Percentiles rank a stretch among this genome's conserved stretches.
phyloP scores from a whole-genome alignment of 148 eudicot genomes.

The Spergularia bocconei region DNA sequence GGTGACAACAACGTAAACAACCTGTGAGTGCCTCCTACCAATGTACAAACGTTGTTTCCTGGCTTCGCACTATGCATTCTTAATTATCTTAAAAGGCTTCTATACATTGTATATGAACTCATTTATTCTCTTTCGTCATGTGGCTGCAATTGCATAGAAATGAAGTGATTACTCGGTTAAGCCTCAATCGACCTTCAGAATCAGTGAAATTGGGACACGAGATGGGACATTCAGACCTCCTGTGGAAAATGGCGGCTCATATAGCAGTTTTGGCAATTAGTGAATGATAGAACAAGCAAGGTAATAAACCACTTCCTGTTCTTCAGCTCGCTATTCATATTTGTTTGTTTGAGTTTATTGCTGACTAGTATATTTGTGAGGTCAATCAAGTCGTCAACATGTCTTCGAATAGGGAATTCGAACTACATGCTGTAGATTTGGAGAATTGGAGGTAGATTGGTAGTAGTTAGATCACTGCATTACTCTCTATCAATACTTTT shows the following conservation, averaged over 20 bases:
- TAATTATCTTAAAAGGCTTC: too few species aligned
- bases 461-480: not conserved
- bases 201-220: slow-evolving; percentile 42
- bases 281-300: slow-evolving; percentile 22
- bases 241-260: slow-evolving; percentile 18
- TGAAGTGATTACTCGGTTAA: slow-evolving; percentile 43
- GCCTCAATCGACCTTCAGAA: slow-evolving; percentile 43
- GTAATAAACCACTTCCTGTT: slow-evolving; percentile 17
- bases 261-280: slow-evolving; percentile 35
- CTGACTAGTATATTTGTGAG: slow-evolving; percentile 3
- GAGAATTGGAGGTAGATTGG: not conserved
- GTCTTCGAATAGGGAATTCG: not conserved
- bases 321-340: not conserved
- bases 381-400: slow-evolving; percentile 7
- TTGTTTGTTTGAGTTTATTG: not conserved
- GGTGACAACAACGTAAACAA: slow-evolving; percentile 41
- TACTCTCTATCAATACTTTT: too few species aligned
- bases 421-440: slow-evolving; percentile 15
- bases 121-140: not conserved
- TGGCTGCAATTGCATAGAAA: slow-evolving; percentile 42
- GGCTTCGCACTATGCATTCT: not conserved
- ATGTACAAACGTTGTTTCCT: not conserved
- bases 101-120: not conserved
- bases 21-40: slow-evolving; percentile 44
- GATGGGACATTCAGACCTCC: slow-evolving; percentile 32